Conservation (phyloP, 331 rosid genomes). For the Erythrophleum ivorense region DNA sequence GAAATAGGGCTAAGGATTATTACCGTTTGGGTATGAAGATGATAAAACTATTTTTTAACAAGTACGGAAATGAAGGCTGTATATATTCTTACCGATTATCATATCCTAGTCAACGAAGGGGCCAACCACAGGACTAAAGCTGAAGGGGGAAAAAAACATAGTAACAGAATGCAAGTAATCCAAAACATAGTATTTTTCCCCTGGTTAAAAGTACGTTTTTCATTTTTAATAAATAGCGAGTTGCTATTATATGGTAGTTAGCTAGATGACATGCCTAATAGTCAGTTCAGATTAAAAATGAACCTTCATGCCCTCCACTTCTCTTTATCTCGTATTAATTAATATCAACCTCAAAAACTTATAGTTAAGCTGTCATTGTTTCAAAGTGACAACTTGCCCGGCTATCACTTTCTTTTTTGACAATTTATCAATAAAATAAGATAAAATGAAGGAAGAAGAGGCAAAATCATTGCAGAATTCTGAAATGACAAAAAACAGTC, state of each 20-base stretch:
- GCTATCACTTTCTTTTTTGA: background rate
- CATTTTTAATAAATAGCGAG: too few species aligned
- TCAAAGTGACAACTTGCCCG: slow-evolving; percentile 49
- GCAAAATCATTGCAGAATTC: background rate
- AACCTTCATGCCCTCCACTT: background rate
- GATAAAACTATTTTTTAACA: too few species aligned
- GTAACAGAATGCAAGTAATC: too few species aligned
- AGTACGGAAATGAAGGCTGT: too few species aligned
- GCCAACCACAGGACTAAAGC: too few species aligned
- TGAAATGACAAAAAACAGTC: slow-evolving; percentile 28
- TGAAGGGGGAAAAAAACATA: too few species aligned
- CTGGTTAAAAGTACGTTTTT: too few species aligned
- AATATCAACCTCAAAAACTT: slow-evolving; percentile 33
- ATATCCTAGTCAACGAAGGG: too few species aligned
- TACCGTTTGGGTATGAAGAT: too few species aligned
- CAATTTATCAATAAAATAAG: slow-evolving; percentile 39
- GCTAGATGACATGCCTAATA: background rate
- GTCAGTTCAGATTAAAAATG: background rate
- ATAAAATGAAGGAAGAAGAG: background rate
- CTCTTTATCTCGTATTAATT: slow-evolving; percentile 18
- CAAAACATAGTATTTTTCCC: too few species aligned
- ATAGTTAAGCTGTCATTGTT: slow-evolving; percentile 61
- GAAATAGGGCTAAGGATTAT: too few species aligned
- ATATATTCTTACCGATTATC: too few species aligned
- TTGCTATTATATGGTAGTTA: background rate